phyloP scores from a whole-genome alignment of 805 yeast species.

The Sugiyamaella smithiae region DNA sequence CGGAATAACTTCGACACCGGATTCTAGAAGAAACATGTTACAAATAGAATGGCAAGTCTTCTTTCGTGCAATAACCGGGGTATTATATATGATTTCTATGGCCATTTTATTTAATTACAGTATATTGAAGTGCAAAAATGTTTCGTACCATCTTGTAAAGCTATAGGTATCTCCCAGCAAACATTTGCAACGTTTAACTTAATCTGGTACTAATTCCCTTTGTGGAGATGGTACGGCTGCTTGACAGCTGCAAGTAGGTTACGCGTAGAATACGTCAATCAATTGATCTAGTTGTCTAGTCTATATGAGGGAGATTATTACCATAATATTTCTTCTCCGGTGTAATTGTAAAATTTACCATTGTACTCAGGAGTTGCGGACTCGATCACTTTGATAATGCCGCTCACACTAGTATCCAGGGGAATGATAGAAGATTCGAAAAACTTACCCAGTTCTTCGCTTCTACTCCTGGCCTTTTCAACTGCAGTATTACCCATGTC shows the following conservation, averaged over 20 bases:
- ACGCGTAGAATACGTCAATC: neutral
- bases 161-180: neutral
- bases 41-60: too few relatives aligned
- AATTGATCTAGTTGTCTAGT: neutral
- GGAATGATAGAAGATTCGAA: conserved; percentile 10
- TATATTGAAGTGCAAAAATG: too few relatives aligned
- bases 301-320: neutral
- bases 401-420: conserved; percentile 29
- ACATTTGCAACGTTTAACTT: too few relatives aligned
- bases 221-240: too few relatives aligned
- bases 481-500: conserved; percentile 31
- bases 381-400: conserved; percentile 24
- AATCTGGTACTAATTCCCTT: too few relatives aligned
- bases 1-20: too few relatives aligned
- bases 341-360: conserved; percentile 21
- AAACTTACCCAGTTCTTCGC: neutral
- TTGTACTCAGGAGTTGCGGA: conserved; percentile 26
- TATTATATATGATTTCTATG: too few relatives aligned
- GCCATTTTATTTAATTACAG: too few relatives aligned
- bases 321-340: neutral
- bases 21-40: too few relatives aligned
- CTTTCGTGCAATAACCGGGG: too few relatives aligned
- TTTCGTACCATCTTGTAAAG: neutral
- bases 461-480: neutral
- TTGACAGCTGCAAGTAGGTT: neutral